phyloP scores from a whole-genome alignment of 306 rosid genomes.

The Cicer bijugum region DNA sequence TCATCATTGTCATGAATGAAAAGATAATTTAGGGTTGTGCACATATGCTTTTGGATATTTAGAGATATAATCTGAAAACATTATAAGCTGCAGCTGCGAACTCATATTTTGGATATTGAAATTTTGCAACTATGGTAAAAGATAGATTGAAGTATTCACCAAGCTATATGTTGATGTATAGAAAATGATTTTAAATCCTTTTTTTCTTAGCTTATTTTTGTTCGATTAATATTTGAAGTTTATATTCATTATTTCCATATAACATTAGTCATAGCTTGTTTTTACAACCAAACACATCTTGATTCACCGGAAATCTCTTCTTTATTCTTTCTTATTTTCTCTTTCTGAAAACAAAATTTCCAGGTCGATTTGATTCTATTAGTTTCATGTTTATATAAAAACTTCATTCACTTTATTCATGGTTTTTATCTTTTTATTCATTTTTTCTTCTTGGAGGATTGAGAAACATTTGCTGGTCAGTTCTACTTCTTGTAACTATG shows the following conservation, averaged over 20 bases:
- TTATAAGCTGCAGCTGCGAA: background rate
- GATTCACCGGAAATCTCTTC: slow-evolving; percentile 8
- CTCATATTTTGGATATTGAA: background rate
- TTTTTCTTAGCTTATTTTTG: background rate
- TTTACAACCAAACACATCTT: background rate
- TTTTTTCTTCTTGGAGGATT: slow-evolving; percentile 22
- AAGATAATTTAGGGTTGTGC: slow-evolving; percentile 6
- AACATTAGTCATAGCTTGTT: slow-evolving; percentile 4
- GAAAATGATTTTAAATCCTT: background rate
- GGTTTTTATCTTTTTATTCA: background rate
- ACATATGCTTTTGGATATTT: no score
- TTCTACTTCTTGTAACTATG: slow-evolving; percentile 8
- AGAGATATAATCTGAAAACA: no score
- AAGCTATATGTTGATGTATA: background rate
- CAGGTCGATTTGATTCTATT: slow-evolving; percentile 1
- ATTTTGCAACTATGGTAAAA: slow-evolving; percentile 1
- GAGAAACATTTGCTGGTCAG: slow-evolving; percentile 11
- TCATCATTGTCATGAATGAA: slow-evolving; percentile 6
- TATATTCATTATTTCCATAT: background rate
- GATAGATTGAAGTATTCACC: slow-evolving; percentile 25
- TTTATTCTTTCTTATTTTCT: slow-evolving; percentile 8
- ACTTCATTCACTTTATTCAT: slow-evolving; percentile 1
- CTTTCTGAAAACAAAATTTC: background rate
- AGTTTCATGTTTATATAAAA: slow-evolving; percentile 25
- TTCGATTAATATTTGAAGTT: slow-evolving; percentile 30